Evolutionary conservation across 345 rosid genomes (phyloP), one percentile per base, ranked within the genome.

Genomic region (Hypericum androsaemum): DNA sequence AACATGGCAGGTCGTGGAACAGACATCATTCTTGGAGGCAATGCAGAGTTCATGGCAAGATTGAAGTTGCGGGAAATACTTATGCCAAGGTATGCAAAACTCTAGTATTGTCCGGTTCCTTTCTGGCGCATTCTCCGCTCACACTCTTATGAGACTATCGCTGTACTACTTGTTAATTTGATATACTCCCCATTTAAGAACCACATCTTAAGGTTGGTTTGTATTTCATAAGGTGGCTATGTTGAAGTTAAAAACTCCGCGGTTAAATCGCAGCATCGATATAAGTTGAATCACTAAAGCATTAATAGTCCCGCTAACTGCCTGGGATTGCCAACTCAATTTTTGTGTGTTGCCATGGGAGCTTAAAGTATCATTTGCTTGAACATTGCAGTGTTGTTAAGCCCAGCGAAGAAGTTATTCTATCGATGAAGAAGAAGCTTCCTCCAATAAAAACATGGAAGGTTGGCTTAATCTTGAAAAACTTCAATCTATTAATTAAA

Each of bases 1-100:
- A 87, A 90, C 66, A 90, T 87, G 98, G 98, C 96, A 28, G 98
- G 98, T 63, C 92, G 96, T 66, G 98, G 98, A 70, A 90, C 98
- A 57, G 98, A 90, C 67, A 90, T 87, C 46, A 90, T 90, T 52
- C 96, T 90, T 37, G 98, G 96, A 66, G 98, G 98, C 46, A 90
- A 87, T 65, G 94, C 96, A 7, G 98, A 87, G 67, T 90, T 87
- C 72, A 90, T 90, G 89, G 96, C 96, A 60, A 84, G 98, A 68
- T 67, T 90, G 81, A 90, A 87, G 81, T 81, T 90, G 39, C 92
- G 98, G 38, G 98, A 90, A 80, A 84, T 90, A 69, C 86, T 87
- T 12, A 87, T 90, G 96, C 98, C 96, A 65, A 84, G 96, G 98
- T 90, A 77, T 58, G 14, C 63, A 44, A 55, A 15, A 58, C 35